Evolutionary conservation across 2,329 filamentous ascomycete species (phyloP), one percentile per base, ranked within the genome.

Genomic region (Pseudogymnoascus sp.): DNA sequence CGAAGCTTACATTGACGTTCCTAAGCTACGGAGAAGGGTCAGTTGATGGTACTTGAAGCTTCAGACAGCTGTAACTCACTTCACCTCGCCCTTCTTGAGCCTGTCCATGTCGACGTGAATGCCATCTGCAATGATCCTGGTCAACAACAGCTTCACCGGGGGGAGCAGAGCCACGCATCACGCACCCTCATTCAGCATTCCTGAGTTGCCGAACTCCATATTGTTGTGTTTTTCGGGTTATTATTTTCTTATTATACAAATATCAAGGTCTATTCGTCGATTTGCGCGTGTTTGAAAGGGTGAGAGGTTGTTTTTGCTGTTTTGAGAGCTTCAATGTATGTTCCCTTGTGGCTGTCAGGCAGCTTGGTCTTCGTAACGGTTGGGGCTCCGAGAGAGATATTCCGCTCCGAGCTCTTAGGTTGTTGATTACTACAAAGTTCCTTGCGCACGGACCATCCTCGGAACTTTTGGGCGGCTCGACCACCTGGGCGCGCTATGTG

Each of bases 71-170:
- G 45, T 58, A 66, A 80, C 91, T 80, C 81, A 97, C 92, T 99
- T 99, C 76, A 99, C 93, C 81, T 99, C 95, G 66, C 95, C 95
- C 79, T 92, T 95, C 88, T 99, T 99, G 77, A 99, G 81, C 74
- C 95, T 89, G 73, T 97, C 91, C 95, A 99, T 99, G 75, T 99
- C 95, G 71, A 99, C 83, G 77, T 99, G 95, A 76, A 99, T 97
- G 76, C 95, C 95, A 93, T 99, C 95, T 97, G 72, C 14, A 58
- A 37, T 49, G 62, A 69, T 67, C 66, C 68, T 40, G 25, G 45
- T 65, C 72, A 70, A 73, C 71, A 67, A 71, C 41, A 66, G 58
- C 58, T 60, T 59, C 52, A 62, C 45, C 64, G 55, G 35, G 40
- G 40, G 40, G 43, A 64, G 65, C 61, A 40, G 61, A 61, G 67